Conservation (phyloP, 768 basidiomycete species). For the Gautieria morchelliformis region DNA sequence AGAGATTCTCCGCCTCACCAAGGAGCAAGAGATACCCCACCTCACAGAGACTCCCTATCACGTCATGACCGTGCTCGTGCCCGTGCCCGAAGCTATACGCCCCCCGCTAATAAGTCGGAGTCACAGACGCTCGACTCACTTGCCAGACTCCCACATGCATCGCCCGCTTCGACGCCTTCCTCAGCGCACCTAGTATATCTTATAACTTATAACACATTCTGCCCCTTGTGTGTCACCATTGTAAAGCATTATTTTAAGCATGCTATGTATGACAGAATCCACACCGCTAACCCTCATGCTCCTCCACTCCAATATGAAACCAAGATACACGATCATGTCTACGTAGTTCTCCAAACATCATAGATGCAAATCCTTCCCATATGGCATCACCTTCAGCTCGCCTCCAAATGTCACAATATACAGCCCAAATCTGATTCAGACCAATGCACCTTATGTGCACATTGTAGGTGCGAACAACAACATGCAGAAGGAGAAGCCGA, state of each 20-base stretch:
- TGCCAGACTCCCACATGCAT: too few species aligned
- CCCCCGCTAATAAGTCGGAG: slow-evolving; percentile 16
- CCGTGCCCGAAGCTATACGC: slow-evolving; percentile 23
- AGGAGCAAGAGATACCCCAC: slow-evolving; percentile 1
- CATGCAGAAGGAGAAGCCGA: slow-evolving; percentile 24
- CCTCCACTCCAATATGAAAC: slow-evolving; percentile 24
- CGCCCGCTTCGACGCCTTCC: too few species aligned
- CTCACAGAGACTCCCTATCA: slow-evolving; percentile 33
- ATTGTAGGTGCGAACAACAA: slow-evolving; percentile 22
- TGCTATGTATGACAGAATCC: background rate
- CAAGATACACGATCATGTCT: slow-evolving; percentile 25
- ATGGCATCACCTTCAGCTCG: slow-evolving; percentile 26
- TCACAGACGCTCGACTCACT: slow-evolving; percentile 16
- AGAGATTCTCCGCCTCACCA: background rate
- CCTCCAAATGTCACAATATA: slow-evolving; percentile 33
- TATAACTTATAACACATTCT: too few species aligned
- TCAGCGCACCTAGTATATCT: too few species aligned
- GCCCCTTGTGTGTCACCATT: too few species aligned
- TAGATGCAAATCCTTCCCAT: slow-evolving; percentile 20
- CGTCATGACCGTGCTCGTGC: slow-evolving; percentile 29
- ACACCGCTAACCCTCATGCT: slow-evolving; percentile 11
- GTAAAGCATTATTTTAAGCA: too few species aligned
- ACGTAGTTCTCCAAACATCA: background rate
- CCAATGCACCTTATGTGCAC: slow-evolving; percentile 28
- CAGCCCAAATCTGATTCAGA: slow-evolving; percentile 31